Conservation (phyloP, 306 rosid species). For the Mimosa bimucronata region DNA sequence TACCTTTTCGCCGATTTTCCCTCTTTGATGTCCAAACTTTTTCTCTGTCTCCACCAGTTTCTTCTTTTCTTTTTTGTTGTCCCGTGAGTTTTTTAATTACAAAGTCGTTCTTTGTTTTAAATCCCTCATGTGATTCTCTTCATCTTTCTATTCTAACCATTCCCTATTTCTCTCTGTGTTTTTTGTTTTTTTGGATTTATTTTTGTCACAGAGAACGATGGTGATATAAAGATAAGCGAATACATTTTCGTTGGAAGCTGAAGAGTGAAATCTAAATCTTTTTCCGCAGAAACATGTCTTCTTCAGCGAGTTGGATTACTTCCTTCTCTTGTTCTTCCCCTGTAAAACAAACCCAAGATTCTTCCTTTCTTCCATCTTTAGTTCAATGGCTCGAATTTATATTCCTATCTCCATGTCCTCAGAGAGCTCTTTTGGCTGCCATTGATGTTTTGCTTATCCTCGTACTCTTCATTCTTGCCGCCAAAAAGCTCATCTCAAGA, state of each 20-base stretch:
- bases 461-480: constrained; percentile 51
- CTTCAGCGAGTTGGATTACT: constrained; percentile 59
- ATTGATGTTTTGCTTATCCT: constrained; percentile 57
- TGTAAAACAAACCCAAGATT: constrained; percentile 44
- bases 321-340: constrained; percentile 61
- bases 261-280: too few species aligned
- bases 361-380: constrained; percentile 34
- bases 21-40: background rate
- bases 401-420: constrained; percentile 87
- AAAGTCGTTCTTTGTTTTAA: background rate
- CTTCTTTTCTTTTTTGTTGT: background rate
- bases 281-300: constrained; percentile 48
- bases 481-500: constrained; percentile 57
- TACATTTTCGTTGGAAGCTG: background rate
- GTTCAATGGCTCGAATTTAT: constrained; percentile 71
- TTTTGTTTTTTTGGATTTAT: background rate
- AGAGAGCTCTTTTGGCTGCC: constrained; percentile 67
- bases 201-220: background rate
- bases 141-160: background rate
- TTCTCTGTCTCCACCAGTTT: background rate
- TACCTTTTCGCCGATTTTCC: background rate
- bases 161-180: background rate
- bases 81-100: background rate
- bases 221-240: background rate
- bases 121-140: background rate